Evolutionary conservation across 805 yeast genomes (phyloP).

Genomic region (Yarrowia sp.): DNA sequence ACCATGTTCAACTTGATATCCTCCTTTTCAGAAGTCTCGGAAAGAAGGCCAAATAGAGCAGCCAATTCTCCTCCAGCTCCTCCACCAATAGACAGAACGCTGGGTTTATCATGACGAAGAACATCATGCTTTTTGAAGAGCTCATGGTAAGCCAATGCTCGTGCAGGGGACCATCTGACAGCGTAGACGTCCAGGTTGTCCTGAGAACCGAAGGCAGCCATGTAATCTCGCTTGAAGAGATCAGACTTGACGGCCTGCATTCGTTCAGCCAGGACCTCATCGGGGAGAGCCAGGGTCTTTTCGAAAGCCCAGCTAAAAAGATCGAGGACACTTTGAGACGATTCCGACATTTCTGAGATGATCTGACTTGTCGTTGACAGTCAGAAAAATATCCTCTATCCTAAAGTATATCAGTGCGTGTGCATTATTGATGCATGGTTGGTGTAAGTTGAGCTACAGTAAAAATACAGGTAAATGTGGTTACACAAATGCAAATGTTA

Average conservation of each 20-base stretch:
- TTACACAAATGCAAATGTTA: too few species aligned
- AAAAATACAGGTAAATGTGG: too few species aligned
- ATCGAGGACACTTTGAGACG: constrained; percentile 31
- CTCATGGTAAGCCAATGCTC: constrained; percentile 71
- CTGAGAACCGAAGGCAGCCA: constrained; percentile 61
- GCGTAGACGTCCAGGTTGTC: constrained; percentile 72
- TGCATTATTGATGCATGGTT: neutral
- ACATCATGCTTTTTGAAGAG: constrained; percentile 47
- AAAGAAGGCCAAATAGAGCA: constrained; percentile 58
- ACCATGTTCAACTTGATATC: constrained; percentile 51
- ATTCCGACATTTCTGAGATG: neutral
- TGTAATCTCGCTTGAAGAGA: constrained; percentile 66
- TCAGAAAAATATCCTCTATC: neutral
- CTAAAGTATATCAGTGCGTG: neutral
- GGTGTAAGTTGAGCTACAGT: too few species aligned
- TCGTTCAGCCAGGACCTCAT: constrained; percentile 38
- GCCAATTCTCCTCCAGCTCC: constrained; percentile 86
- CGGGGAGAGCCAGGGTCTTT: constrained; percentile 29
- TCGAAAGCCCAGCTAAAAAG: constrained; percentile 34
- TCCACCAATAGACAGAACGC: constrained; percentile 71
- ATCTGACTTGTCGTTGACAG: neutral
- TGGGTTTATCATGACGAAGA: constrained; percentile 27
- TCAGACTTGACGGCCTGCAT: constrained; percentile 70
- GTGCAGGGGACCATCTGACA: constrained; percentile 80
- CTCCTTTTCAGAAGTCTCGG: constrained; percentile 26